Evolutionary conservation across 192 early-diverging fungal species (phyloP).

Genomic region (Spizellomyces punctatus): DNA sequence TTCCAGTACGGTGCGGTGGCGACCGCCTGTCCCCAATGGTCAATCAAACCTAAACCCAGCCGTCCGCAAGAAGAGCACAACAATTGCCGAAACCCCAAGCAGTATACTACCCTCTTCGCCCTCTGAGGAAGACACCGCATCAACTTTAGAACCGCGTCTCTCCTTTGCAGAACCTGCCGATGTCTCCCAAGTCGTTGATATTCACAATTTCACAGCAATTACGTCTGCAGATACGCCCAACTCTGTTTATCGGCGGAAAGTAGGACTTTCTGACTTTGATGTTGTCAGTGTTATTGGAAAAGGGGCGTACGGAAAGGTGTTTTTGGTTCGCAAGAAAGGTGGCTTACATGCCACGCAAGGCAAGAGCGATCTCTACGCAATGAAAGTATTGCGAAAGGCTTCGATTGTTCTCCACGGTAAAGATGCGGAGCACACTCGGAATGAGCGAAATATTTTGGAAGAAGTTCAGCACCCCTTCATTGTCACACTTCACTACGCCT

Average conservation of each 20-base stretch:
- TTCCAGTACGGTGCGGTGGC: too few relatives aligned
- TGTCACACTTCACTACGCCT: slow-evolving; percentile 90
- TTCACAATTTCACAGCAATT: slow-evolving; percentile 17
- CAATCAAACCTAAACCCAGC: too few relatives aligned
- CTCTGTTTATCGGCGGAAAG: neutral
- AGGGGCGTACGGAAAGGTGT: slow-evolving; percentile 81
- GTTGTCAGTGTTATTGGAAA: slow-evolving; percentile 68
- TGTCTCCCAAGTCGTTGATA: slow-evolving; percentile 16
- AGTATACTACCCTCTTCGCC: too few relatives aligned
- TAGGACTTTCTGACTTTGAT: slow-evolving; percentile 57
- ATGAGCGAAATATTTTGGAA: slow-evolving; percentile 85
- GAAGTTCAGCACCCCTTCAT: slow-evolving; percentile 89
- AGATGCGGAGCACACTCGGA: slow-evolving; percentile 76
- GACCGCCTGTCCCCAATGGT: too few relatives aligned
- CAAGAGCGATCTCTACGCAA: slow-evolving; percentile 64
- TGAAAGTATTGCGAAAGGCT: slow-evolving; percentile 94
- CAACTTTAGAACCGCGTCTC: neutral
- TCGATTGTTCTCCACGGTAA: slow-evolving; percentile 79
- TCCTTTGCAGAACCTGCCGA: slow-evolving; percentile 10
- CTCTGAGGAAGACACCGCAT: too few relatives aligned
- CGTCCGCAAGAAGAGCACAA: too few relatives aligned
- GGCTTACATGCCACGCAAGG: neutral
- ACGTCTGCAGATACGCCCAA: neutral
- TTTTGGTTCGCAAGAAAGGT: slow-evolving; percentile 73
- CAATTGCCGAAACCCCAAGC: too few relatives aligned